phyloP scores from a whole-genome alignment of 106 monocot genomes.

The Iris macrosiphon region DNA sequence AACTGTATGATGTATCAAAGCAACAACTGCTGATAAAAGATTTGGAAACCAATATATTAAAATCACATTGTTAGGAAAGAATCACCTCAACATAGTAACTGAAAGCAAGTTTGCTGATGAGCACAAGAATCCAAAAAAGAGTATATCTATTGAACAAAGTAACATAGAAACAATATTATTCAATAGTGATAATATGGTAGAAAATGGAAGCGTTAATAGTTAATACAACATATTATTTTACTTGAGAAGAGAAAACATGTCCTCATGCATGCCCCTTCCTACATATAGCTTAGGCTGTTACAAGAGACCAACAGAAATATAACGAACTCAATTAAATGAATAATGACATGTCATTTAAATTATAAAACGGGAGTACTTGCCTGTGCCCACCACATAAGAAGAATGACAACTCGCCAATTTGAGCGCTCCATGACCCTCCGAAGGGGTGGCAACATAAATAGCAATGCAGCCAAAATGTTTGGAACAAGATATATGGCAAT shows the following conservation, averaged over 20 bases:
- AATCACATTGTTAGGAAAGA: no score
- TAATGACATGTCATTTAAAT: neutral
- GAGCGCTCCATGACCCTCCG: conserved; percentile 65
- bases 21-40: no score
- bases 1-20: no score
- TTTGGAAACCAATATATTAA: no score
- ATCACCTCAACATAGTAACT: conserved; percentile 99
- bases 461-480: conserved; percentile 74
- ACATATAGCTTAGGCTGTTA: conserved; percentile 85
- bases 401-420: conserved; percentile 44
- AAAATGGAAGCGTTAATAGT: neutral
- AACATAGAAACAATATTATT: neutral
- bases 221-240: conserved; percentile 19
- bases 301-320: neutral
- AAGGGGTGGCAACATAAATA: conserved; percentile 77
- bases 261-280: conserved; percentile 98
- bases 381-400: conserved; percentile 97
- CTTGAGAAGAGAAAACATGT: conserved; percentile 77
- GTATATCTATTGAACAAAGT: conserved; percentile 71
- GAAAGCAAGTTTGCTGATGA: conserved; percentile 89
- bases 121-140: conserved; percentile 90
- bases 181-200: neutral
- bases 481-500: conserved; percentile 85
- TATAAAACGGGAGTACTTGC: conserved; percentile 16
- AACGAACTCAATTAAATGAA: conserved; percentile 1